A percentile compares a stretch with the other conserved stretches of the same genome.
These are phyloP conservation scores for Huntiella savannae DNA, from an alignment of 2,329 filamentous ascomycete species.

Conservation along the genomic window DNA sequence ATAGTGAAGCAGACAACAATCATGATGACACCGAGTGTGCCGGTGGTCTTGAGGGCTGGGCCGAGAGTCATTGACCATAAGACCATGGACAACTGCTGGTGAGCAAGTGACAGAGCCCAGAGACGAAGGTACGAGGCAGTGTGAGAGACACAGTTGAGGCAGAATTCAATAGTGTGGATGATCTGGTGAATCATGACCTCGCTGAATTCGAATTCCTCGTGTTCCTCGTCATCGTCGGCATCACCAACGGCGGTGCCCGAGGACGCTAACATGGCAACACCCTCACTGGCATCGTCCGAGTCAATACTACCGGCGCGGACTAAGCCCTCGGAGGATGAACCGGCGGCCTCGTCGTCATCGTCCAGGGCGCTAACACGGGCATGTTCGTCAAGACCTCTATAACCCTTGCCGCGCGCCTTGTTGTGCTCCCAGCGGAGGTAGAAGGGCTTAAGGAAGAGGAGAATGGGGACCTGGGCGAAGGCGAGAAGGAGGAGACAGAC, in stretches of 20 bases:
- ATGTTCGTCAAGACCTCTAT: constrained; percentile 80
- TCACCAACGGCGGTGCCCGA: constrained; percentile 33
- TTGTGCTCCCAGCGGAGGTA: constrained; percentile 92
- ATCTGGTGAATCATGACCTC: constrained; percentile 98
- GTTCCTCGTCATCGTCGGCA: constrained; percentile 44
- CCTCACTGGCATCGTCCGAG: constrained; percentile 53
- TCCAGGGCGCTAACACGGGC: constrained; percentile 79
- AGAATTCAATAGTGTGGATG: constrained; percentile 99
- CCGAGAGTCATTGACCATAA: constrained; percentile 92
- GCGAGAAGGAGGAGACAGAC: constrained; percentile 63
- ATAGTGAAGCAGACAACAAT: constrained; percentile 67
- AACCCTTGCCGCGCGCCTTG: constrained; percentile 67
- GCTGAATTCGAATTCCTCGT: constrained; percentile 93
- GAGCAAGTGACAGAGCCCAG: constrained; percentile 90
- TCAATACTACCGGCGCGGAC: constrained; percentile 20
- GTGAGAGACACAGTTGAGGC: constrained; percentile 95
- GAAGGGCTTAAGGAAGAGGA: constrained; percentile 89
- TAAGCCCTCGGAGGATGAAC: neutral
- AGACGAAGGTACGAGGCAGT: constrained; percentile 96
- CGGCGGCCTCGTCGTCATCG: constrained; percentile 53
- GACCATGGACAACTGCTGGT: constrained; percentile 92
- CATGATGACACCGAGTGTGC: constrained; percentile 54
- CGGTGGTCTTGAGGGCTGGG: constrained; percentile 48
- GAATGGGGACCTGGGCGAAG: constrained; percentile 66
- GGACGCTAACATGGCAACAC: constrained; percentile 73